A percentile compares a stretch with the other conserved stretches of the same genome.
These are phyloP conservation scores for Leishmania martiniquensis DNA, from an alignment of 208 protist genomes.

Conservation along the genomic window DNA sequence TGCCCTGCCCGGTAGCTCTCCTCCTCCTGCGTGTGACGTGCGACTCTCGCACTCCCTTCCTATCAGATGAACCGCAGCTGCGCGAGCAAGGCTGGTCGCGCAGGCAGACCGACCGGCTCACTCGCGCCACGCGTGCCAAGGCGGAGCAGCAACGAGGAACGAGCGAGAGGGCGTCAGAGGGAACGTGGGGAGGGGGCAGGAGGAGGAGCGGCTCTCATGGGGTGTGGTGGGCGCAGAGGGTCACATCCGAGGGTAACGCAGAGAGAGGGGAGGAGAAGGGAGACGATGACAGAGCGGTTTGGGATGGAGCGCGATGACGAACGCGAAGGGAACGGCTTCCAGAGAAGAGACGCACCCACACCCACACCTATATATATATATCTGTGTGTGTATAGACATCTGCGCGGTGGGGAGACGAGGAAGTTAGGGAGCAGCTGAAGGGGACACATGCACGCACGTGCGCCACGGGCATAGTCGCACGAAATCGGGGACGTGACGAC, in stretches of 20 bases:
- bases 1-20: neutral
- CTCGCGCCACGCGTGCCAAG: slow-evolving; percentile 9
- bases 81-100: neutral
- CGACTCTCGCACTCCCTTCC: neutral
- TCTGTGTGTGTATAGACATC: neutral
- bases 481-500: neutral
- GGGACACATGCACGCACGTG: neutral
- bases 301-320: neutral
- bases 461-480: neutral
- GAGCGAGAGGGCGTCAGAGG: neutral
- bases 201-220: neutral
- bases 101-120: neutral
- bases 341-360: neutral
- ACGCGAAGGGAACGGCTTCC: neutral
- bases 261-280: neutral
- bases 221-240: neutral
- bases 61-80: neutral
- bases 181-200: neutral
- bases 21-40: neutral
- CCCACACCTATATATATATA: neutral
- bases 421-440: neutral
- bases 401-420: neutral
- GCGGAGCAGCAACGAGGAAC: neutral
- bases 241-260: neutral
- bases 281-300: neutral